phyloP scores from a whole-genome alignment of 2,329 filamentous ascomycete genomes.

The Podosphaera xanthii region DNA sequence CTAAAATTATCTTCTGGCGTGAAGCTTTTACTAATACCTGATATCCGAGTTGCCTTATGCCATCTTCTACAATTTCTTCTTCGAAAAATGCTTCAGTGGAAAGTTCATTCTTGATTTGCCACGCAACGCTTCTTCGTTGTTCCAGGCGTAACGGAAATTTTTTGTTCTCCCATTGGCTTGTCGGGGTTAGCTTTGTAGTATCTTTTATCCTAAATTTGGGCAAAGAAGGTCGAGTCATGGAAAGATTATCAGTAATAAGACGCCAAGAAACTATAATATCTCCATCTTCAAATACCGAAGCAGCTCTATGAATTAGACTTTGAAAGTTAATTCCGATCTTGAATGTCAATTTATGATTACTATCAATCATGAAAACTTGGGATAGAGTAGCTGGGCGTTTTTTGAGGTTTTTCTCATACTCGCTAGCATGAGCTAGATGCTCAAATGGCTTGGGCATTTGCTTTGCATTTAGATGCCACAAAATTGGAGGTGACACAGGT shows the following conservation, averaged over 20 bases:
- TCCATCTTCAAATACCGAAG: constrained; percentile 7
- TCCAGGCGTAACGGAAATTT: constrained; percentile 13
- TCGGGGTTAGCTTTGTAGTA: constrained; percentile 1
- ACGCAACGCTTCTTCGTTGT: constrained; percentile 30
- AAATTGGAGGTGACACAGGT: constrained; percentile 17
- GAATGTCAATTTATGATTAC: constrained; percentile 17
- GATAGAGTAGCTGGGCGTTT: constrained; percentile 21
- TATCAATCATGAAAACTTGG: constrained; percentile 16
- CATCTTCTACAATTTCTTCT: constrained; percentile 32
- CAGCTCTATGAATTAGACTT: constrained; percentile 21
- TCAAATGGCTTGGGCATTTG: constrained; percentile 22
- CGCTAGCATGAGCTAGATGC: constrained; percentile 24
- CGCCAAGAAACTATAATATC: constrained; percentile 21
- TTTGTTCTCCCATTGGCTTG: not conserved
- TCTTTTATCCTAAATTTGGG: constrained; percentile 1
- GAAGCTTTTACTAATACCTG: constrained; percentile 30
- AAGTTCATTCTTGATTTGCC: constrained; percentile 35
- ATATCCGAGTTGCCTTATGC: constrained; percentile 28
- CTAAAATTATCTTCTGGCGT: constrained; percentile 21
- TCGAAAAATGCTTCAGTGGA: constrained; percentile 26
- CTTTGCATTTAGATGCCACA: constrained; percentile 17
- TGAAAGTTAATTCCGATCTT: constrained; percentile 20
- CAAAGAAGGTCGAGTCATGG: not conserved
- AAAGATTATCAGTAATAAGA: constrained; percentile 22
- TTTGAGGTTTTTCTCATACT: constrained; percentile 28